phyloP scores from a whole-genome alignment of 805 yeast species.

The Kodamaea neixiangensis region DNA sequence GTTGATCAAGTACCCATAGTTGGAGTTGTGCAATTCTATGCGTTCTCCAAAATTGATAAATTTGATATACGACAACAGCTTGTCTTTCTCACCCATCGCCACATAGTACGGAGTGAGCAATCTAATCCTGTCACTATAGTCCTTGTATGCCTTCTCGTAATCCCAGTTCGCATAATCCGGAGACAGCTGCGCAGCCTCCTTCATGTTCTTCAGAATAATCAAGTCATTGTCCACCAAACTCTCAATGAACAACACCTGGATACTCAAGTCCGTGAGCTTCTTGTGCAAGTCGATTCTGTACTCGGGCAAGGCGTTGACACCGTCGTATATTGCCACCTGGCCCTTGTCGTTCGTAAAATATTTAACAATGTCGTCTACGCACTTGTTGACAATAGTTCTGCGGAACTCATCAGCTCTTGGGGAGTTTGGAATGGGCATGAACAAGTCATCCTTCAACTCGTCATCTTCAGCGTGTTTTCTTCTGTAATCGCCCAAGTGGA shows the following conservation, averaged over 20 bases:
- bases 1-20: conserved; percentile 85
- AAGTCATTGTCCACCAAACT: conserved; percentile 74
- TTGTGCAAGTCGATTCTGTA: conserved; percentile 63
- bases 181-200: conserved; percentile 76
- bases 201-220: conserved; percentile 71
- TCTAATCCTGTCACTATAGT: conserved; percentile 73
- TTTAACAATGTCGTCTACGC: conserved; percentile 65
- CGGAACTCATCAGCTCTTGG: conserved; percentile 54
- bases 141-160: conserved; percentile 68
- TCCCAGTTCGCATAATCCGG: conserved; percentile 86
- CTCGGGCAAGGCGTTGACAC: conserved; percentile 78
- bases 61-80: conserved; percentile 71
- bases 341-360: conserved; percentile 80
- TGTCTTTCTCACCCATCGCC: conserved; percentile 57
- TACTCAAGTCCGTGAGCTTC: conserved; percentile 54
- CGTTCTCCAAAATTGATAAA: conserved; percentile 89
- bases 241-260: conserved; percentile 86
- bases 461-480: conserved; percentile 54
- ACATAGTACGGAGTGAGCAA: conserved; percentile 70
- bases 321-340: conserved; percentile 95
- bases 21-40: conserved; percentile 75
- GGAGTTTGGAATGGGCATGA: conserved; percentile 53
- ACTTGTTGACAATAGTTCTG: conserved; percentile 57
- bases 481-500: conserved; percentile 91
- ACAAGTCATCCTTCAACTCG: conserved; percentile 66